These are phyloP conservation scores for Acanthamoeba lenticulata DNA, from an alignment of 208 protist genomes.

Conservation along the genomic window DNA sequence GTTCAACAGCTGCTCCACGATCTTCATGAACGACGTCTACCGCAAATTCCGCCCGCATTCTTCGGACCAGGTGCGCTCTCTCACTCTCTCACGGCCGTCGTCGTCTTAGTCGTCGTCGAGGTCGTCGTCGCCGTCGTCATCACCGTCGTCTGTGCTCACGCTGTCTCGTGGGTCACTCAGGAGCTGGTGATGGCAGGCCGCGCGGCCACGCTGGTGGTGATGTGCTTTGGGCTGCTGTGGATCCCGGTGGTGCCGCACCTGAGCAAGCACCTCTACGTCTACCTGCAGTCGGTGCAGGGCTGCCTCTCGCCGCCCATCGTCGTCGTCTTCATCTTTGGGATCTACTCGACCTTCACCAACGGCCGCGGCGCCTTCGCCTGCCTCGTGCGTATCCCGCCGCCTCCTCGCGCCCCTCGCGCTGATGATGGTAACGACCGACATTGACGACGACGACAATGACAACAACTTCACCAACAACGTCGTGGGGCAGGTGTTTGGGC, in stretches of 20 bases:
- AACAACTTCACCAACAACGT: no score
- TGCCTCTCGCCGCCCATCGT: constrained; percentile 34
- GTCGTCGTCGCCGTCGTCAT: no score
- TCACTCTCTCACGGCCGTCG: background rate
- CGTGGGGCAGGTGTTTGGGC: background rate
- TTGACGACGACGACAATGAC: no score
- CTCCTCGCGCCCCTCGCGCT: no score
- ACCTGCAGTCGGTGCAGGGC: constrained; percentile 61
- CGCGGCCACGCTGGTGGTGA: background rate
- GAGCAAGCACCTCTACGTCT: constrained; percentile 50
- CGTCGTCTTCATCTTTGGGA: constrained; percentile 34
- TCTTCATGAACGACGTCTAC: constrained; percentile 81
- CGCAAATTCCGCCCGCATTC: background rate
- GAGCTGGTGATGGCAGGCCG: constrained; percentile 39
- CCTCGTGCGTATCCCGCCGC: no score
- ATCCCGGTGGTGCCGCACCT: constrained; percentile 59
- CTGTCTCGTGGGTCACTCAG: no score
- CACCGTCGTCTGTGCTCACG: no score
- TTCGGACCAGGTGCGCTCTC: constrained; percentile 1
- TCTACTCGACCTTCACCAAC: constrained; percentile 40
- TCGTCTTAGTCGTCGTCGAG: background rate
- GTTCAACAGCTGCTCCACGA: constrained; percentile 74
- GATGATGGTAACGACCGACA: no score
- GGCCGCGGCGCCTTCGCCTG: constrained; percentile 41
- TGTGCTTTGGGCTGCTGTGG: constrained; percentile 49